Base-by-base conservation (phyloP, 2,329 filamentous ascomycete genomes). In the Colletotrichum salicis region DNA sequence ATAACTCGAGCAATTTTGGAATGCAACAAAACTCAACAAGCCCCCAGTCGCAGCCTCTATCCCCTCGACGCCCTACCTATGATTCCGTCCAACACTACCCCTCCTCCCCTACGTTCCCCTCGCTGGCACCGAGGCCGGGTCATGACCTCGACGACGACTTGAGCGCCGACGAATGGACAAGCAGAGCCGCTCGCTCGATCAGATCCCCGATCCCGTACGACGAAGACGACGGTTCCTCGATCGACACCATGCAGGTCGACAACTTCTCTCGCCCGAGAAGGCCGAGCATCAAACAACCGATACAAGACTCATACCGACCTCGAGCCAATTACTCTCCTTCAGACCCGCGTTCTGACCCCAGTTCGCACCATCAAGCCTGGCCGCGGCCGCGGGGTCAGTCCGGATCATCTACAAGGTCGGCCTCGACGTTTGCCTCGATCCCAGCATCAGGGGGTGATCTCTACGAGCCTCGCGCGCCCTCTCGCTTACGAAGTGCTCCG, bases 191-290 rank as follows among this genome's bases (percentile, higher is more conserved):
- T 45, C 67, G 66, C 22, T 68, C 76, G 27, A 67, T 74, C 27
- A 73, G 70, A 73, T 57, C 75, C 73, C 35, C 65, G 68, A 37
- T 76, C 37, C 60, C 70, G 75, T 52, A 76, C 73, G 31, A 78
- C 73, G 54, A 77, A 78, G 52, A 75, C 73, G 37, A 73, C 74
- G 56, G 78, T 35, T 70, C 64, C 56, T 73, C 71, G 37, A 68
- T 70, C 24, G 71, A 74, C 33, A 72, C 73, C 27, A 73, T 73
- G 64, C 73, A 71, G 69, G 66, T 88, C 57, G 86, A 86, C 76
- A 90, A 90, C 79, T 90, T 90, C 77, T 90, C 88, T n/a, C 84
- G 88, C 51, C 88, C 88, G 54, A 83, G 88, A 69, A 88, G 88
- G 72, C 81, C 83, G 51, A 90, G 88, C 77, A 82, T 88, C 71